These are phyloP conservation scores for Beauveria scarabaeidicola DNA, from an alignment of 2,329 filamentous ascomycete species.

Conservation along the genomic window DNA sequence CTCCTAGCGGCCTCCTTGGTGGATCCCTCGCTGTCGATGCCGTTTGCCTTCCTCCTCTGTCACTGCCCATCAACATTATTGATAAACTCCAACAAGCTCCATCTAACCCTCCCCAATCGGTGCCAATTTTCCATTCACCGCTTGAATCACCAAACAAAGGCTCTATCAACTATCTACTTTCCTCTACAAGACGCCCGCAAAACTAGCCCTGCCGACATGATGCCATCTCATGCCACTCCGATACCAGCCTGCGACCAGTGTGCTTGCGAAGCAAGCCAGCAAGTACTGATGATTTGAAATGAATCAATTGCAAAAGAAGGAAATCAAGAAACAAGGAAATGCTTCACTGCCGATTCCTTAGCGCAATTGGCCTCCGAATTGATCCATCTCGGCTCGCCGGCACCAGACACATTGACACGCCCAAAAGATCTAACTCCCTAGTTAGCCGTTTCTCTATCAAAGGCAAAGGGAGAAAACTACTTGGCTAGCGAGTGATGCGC, in stretches of 20 bases:
- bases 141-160: neutral
- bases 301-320: too few relatives aligned
- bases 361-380: too few relatives aligned
- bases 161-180: neutral
- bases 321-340: too few relatives aligned
- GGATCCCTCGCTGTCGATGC: neutral
- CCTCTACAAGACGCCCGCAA: too few relatives aligned
- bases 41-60: neutral
- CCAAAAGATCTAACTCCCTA: too few relatives aligned
- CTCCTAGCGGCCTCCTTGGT: neutral
- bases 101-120: neutral
- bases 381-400: neutral
- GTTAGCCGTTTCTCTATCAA: neutral
- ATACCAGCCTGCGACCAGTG: too few relatives aligned
- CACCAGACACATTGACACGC: neutral
- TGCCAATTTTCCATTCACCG: neutral
- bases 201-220: neutral
- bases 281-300: neutral
- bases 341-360: too few relatives aligned
- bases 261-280: neutral
- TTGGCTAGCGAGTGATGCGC: neutral
- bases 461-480: neutral
- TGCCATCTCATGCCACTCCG: neutral
- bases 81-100: neutral
- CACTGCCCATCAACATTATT: neutral